Conservation (phyloP, 768 basidiomycete species). For the Pleurotus eryngii region DNA sequence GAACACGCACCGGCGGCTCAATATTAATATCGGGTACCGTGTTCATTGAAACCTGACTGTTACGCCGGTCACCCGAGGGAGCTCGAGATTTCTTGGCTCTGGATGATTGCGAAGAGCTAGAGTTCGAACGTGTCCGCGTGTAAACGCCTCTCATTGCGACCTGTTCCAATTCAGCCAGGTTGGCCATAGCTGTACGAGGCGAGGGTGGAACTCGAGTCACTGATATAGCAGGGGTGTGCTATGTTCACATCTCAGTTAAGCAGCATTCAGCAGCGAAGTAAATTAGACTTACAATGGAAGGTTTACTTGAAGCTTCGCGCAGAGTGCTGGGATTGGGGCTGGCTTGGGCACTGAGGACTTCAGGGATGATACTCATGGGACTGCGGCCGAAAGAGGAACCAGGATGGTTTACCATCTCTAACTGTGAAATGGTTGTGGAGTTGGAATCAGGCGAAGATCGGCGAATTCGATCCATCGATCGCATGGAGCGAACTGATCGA, state of each 20-base stretch:
- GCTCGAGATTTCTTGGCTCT: constrained; percentile 8
- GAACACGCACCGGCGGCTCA: constrained; percentile 32
- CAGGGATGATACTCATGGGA: constrained; percentile 55
- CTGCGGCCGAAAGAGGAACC: constrained; percentile 26
- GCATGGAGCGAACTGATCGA: constrained; percentile 16
- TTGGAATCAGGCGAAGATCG: constrained; percentile 53
- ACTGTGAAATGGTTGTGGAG: constrained; percentile 52
- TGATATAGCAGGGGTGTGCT: not conserved
- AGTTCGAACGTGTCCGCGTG: constrained; percentile 18
- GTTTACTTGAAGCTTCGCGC: constrained; percentile 21
- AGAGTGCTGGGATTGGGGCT: constrained; percentile 30
- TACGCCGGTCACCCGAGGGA: constrained; percentile 7
- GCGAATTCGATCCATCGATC: constrained; percentile 32
- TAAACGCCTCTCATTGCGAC: constrained; percentile 14
- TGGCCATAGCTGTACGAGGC: constrained; percentile 10
- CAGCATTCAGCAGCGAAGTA: not conserved
- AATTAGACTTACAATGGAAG: constrained; percentile 32
- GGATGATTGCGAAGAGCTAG: constrained; percentile 23
- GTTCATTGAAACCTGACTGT: constrained; percentile 19
- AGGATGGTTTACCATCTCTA: constrained; percentile 50
- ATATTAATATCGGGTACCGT: constrained; percentile 29
- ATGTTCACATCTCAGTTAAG: not conserved
- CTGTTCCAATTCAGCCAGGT: constrained; percentile 4
- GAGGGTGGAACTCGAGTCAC: not conserved
- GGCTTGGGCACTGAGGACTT: constrained; percentile 42